Conservation (phyloP, 345 rosid species). For the Orychophragmus violaceus region DNA sequence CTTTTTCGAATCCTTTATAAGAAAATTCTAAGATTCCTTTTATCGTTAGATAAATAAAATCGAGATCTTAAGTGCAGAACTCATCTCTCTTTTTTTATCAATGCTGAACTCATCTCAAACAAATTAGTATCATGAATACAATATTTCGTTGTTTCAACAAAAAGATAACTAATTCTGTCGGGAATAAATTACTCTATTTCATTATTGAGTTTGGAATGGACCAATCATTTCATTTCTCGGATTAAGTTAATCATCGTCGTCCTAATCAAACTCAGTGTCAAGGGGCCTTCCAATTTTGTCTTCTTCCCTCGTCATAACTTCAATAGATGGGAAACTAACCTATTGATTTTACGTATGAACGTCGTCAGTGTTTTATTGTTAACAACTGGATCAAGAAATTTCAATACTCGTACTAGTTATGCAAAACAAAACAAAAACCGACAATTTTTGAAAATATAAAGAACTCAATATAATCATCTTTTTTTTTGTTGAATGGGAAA, state of each 20-base stretch:
- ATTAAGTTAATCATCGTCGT: background rate
- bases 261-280: background rate
- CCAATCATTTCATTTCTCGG: background rate
- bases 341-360: no score
- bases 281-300: background rate
- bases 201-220: background rate
- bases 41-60: no score
- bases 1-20: no score
- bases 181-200: background rate
- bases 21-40: no score
- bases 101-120: no score
- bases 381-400: background rate
- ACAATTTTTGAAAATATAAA: background rate
- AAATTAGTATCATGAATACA: background rate
- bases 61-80: no score
- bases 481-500: background rate
- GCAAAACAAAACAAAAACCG: background rate
- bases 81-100: no score
- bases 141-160: background rate
- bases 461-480: background rate
- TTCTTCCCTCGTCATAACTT: background rate
- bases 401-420: background rate
- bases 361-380: background rate
- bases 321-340: background rate
- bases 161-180: background rate